These are phyloP conservation scores for Casuarina glauca DNA, from an alignment of 306 rosid genomes.

Conservation along the genomic window DNA sequence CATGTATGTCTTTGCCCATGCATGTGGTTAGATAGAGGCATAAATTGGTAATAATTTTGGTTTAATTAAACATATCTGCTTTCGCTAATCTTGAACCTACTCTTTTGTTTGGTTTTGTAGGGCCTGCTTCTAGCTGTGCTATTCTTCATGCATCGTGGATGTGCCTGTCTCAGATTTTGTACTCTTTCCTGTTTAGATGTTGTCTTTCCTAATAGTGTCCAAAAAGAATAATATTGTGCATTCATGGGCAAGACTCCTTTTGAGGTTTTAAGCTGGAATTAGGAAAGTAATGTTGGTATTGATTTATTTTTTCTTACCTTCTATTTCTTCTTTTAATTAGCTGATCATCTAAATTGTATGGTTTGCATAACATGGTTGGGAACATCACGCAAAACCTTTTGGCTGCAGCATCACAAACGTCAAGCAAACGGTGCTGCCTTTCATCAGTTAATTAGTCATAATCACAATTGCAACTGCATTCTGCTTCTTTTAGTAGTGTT, in stretches of 20 bases:
- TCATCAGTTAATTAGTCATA: too few relatives aligned
- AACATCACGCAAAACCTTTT: background rate
- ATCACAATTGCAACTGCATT: too few relatives aligned
- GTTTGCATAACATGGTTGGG: background rate
- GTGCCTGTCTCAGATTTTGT: conserved; percentile 24
- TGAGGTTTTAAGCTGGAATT: background rate
- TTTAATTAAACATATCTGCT: background rate
- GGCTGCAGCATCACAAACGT: background rate
- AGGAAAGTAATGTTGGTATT: background rate
- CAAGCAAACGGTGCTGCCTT: background rate
- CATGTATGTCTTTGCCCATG: background rate
- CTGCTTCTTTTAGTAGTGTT: too few relatives aligned
- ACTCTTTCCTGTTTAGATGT: conserved; percentile 22
- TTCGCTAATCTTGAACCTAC: conserved; percentile 5
- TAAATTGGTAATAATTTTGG: background rate
- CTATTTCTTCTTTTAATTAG: background rate
- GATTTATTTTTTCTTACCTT: background rate
- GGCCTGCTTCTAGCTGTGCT: conserved; percentile 21
- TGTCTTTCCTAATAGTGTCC: background rate
- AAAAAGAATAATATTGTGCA: background rate
- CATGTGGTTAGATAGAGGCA: background rate
- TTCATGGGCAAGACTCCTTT: background rate
- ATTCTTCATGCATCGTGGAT: conserved; percentile 22
- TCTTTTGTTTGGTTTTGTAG: conserved; percentile 33
- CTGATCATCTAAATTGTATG: background rate